Conservation (phyloP, 345 rosid genomes). For the Salix koriyanagi region DNA sequence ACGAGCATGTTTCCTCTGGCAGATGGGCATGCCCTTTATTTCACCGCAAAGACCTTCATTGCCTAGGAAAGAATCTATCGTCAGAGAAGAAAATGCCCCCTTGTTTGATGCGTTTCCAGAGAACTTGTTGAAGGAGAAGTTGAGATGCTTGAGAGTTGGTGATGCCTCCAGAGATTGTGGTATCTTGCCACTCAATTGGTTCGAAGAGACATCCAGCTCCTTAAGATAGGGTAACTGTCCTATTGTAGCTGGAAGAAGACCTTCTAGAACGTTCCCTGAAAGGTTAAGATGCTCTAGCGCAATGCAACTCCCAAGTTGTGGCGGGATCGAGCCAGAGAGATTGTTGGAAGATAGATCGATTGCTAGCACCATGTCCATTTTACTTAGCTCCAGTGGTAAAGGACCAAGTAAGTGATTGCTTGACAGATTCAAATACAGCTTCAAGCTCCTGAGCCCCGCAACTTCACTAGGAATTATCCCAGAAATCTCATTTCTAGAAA, state of each 20-base stretch:
- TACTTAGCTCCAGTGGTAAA: constrained; percentile 74
- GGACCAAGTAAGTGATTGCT: constrained; percentile 61
- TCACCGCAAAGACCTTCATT: constrained; percentile 67
- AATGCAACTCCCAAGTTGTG: constrained; percentile 81
- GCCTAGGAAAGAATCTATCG: constrained; percentile 62
- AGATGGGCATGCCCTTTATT: constrained; percentile 62
- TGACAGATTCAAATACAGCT: constrained; percentile 81
- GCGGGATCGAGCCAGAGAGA: constrained; percentile 60
- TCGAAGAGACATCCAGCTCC: constrained; percentile 61
- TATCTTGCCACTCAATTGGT: constrained; percentile 56
- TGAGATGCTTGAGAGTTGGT: constrained; percentile 52
- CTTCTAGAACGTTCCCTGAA: constrained; percentile 52
- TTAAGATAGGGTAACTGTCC: constrained; percentile 71
- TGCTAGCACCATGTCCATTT: constrained; percentile 94
- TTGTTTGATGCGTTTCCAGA: constrained; percentile 55
- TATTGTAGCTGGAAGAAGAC: constrained; percentile 57
- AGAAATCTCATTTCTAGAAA: constrained; percentile 62
- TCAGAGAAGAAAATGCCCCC: constrained; percentile 59
- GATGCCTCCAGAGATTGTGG: constrained; percentile 61
- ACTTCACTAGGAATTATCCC: constrained; percentile 66
- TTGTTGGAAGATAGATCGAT: constrained; percentile 78
- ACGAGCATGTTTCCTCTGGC: constrained; percentile 41
- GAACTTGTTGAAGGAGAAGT: constrained; percentile 75
- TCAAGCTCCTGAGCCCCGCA: constrained; percentile 67
- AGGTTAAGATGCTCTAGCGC: constrained; percentile 82